phyloP scores from a whole-genome alignment of 169 alveolate genomes.

The Eimeria mitis region DNA sequence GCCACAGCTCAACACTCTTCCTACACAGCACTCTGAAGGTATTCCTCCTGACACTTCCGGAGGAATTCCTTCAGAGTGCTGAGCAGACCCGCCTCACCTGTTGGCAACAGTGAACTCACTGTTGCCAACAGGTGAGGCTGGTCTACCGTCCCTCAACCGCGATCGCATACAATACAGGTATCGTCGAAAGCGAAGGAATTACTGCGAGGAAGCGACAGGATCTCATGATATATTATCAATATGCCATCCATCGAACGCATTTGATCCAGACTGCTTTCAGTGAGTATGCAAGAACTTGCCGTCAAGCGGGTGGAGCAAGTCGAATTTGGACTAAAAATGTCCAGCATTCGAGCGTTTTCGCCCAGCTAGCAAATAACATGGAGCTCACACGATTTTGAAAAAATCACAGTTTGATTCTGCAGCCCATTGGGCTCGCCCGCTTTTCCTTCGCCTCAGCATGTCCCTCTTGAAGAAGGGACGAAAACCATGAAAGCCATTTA shows the following conservation, averaged over 20 bases:
- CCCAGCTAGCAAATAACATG: background rate
- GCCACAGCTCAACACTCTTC: too few relatives aligned
- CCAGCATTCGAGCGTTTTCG: background rate
- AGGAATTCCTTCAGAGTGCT: too few relatives aligned
- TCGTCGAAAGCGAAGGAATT: background rate
- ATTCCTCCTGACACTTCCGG: too few relatives aligned
- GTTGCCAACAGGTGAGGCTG: background rate
- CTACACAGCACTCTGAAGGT: too few relatives aligned
- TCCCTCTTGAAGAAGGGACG: background rate
- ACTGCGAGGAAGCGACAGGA: background rate
- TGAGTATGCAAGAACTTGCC: background rate
- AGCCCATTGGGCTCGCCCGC: background rate
- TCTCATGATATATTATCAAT: background rate
- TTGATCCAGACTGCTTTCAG: too few relatives aligned
- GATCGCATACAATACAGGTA: background rate
- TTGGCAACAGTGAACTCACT: background rate
- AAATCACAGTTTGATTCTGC: background rate
- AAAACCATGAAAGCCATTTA: constrained; percentile 48
- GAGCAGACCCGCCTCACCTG: too few relatives aligned
- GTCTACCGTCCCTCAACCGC: background rate
- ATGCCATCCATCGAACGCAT: background rate
- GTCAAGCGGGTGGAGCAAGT: background rate
- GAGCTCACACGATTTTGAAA: background rate
- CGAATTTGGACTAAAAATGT: background rate
- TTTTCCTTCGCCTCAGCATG: background rate